Percentiles rank a stretch among this genome's conserved stretches.
Conservation (phyloP, 2,329 filamentous ascomycete species). For the Aureobasidium pullulans region DNA sequence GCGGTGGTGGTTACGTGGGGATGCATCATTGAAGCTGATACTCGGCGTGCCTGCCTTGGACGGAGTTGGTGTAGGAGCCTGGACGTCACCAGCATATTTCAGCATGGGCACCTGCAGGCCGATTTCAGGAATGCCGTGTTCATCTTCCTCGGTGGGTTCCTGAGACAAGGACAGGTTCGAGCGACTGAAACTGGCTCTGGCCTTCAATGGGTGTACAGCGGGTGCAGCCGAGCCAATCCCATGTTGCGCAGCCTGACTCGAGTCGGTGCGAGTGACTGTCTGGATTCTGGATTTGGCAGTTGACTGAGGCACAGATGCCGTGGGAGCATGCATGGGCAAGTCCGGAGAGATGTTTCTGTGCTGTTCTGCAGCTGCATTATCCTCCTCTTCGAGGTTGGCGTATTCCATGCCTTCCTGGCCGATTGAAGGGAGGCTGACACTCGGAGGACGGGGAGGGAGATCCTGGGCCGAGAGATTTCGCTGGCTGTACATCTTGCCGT, state of each 20-base stretch:
- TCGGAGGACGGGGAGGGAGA: conserved; percentile 63
- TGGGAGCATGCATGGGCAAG: conserved; percentile 81
- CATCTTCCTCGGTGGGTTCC: conserved; percentile 55
- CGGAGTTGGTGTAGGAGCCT: conserved; percentile 79
- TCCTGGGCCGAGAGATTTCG: conserved; percentile 32
- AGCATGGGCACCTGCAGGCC: conserved; percentile 92
- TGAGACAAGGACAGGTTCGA: conserved; percentile 43
- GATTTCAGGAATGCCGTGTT: conserved; percentile 86
- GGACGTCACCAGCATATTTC: conserved; percentile 85
- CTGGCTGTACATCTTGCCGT: conserved; percentile 24
- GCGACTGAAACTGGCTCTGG: conserved; percentile 50
- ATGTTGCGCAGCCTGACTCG: conserved; percentile 74
- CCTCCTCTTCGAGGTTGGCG: conserved; percentile 49
- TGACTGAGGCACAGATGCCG: conserved; percentile 71
- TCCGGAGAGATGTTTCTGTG: conserved; percentile 73
- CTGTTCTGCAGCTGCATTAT: conserved; percentile 53
- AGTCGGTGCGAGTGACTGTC: conserved; percentile 83
- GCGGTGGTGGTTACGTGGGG: conserved; percentile 52
- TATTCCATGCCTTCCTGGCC: conserved; percentile 91
- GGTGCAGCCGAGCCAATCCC: conserved; percentile 62
- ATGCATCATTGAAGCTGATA: conserved; percentile 48
- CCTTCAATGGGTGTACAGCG: conserved; percentile 51
- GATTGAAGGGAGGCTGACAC: conserved; percentile 74
- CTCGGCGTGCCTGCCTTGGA: conserved; percentile 34
- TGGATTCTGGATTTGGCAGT: conserved; percentile 80